A percentile compares a stretch with the other conserved stretches of the same genome.
These are phyloP conservation scores for Dioscorea zingiberensis DNA, from an alignment of 106 monocot species.

Conservation along the genomic window DNA sequence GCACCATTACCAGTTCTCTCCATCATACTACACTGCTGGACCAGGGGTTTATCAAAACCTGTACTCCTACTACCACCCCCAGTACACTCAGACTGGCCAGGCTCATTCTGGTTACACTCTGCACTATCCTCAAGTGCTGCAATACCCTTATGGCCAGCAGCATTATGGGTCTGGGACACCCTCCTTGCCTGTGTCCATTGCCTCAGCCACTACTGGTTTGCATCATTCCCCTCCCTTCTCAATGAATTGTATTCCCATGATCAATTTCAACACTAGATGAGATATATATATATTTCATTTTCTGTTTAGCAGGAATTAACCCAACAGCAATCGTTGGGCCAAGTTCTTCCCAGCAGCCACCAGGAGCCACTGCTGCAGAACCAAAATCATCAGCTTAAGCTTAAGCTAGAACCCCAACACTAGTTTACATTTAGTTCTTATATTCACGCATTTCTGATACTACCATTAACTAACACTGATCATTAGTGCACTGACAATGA, in stretches of 20 bases:
- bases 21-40: constrained; percentile 30
- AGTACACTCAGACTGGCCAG: constrained; percentile 28
- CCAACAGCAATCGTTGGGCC: not conserved
- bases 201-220: constrained; percentile 11
- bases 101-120: constrained; percentile 21
- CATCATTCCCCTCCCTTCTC: too few species aligned
- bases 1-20: constrained; percentile 11
- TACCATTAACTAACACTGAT: not conserved
- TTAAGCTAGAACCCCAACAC: not conserved
- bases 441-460: not conserved
- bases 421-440: too few species aligned
- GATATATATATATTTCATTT: not conserved
- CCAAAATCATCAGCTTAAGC: not conserved
- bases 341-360: constrained; percentile 1
- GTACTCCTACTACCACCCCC: constrained; percentile 46
- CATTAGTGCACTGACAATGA: not conserved
- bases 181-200: constrained; percentile 18
- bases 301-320: not conserved
- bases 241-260: not conserved
- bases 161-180: constrained; percentile 29
- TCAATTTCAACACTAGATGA: not conserved
- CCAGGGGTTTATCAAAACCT: constrained; percentile 24
- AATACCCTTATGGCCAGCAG: constrained; percentile 46
- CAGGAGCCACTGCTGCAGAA: not conserved
- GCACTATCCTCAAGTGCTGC: constrained; percentile 49